Percentiles rank a stretch among this genome's conserved stretches.
Evolutionary conservation across 1,284 basidiomycete species (phyloP).

Genomic region (Termitomyces sp.): DNA sequence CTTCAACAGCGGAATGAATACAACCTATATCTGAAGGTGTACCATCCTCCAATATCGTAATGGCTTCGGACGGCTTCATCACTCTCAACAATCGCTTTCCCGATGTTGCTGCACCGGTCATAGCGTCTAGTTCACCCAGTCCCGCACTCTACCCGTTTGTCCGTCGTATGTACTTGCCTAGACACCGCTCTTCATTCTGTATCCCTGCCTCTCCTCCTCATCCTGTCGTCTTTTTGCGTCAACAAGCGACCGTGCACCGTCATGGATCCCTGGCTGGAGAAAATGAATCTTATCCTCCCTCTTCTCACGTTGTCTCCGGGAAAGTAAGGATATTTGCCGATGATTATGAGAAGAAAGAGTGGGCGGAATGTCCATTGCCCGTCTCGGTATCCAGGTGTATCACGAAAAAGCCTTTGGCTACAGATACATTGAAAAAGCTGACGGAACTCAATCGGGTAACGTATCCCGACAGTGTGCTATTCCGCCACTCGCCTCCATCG

Average conservation of each 20-base stretch:
- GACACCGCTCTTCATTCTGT: neutral
- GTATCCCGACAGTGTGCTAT: neutral
- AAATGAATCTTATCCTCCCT: neutral
- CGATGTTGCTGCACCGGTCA: slow-evolving; percentile 1
- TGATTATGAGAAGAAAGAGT: neutral
- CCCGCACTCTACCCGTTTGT: slow-evolving; percentile 2
- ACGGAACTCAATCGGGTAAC: neutral
- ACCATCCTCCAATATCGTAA: neutral
- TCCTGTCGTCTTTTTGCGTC: neutral
- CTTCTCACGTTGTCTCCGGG: neutral
- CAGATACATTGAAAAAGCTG: neutral
- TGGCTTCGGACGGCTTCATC: neutral
- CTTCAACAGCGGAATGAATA: neutral
- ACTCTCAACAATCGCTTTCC: slow-evolving; percentile 4
- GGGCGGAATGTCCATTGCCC: neutral
- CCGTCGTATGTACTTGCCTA: slow-evolving; percentile 6
- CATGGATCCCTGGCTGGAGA: slow-evolving; percentile 6
- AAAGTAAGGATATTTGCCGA: neutral
- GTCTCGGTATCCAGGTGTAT: neutral
- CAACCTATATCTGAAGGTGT: neutral
- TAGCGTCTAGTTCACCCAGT: neutral
- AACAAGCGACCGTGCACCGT: neutral
- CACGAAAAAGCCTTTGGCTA: accelerated
- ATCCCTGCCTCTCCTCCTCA: neutral
- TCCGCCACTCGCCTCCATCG: neutral